These are phyloP conservation scores for Bonnemaisonia californica DNA, from an alignment of 31 red algal species.

Conservation along the genomic window DNA sequence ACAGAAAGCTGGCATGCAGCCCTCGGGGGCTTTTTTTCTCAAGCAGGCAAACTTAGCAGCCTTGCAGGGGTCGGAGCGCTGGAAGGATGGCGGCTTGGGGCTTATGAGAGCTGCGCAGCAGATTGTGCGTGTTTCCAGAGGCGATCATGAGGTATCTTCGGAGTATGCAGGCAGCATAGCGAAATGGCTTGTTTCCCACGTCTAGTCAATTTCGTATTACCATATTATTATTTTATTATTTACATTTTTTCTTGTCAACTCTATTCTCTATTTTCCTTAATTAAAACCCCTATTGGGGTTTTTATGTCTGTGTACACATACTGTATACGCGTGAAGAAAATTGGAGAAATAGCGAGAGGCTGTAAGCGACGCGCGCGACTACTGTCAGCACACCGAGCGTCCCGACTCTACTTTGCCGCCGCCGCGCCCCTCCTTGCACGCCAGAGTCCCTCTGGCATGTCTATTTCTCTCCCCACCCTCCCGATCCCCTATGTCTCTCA, in stretches of 20 bases:
- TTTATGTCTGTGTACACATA: neutral
- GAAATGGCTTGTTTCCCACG: conserved; percentile 62
- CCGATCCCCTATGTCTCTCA: neutral
- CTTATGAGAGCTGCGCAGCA: conserved; percentile 29
- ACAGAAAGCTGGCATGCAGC: no score
- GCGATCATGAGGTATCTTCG: conserved; percentile 53
- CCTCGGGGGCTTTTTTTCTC: neutral
- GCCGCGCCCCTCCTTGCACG: neutral
- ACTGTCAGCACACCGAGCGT: conserved; percentile 30
- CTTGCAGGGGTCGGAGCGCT: conserved; percentile 8
- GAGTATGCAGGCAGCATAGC: conserved; percentile 37
- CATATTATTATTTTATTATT: no score
- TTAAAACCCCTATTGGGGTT: conserved; percentile 7
- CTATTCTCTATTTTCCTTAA: no score
- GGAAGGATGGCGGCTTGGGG: neutral
- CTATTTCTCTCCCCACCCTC: conserved; percentile 23
- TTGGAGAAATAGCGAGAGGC: conserved; percentile 23
- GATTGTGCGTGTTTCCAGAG: conserved; percentile 45
- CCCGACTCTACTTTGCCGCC: neutral
- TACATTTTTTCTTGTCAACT: no score
- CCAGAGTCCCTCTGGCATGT: neutral
- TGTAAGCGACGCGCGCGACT: neutral
- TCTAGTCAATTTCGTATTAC: no score
- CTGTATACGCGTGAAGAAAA: conserved; percentile 27
- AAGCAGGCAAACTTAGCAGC: conserved; percentile 6